Evolutionary conservation across 2,329 filamentous ascomycete genomes (phyloP).

Genomic region (Diplodia mutila): DNA sequence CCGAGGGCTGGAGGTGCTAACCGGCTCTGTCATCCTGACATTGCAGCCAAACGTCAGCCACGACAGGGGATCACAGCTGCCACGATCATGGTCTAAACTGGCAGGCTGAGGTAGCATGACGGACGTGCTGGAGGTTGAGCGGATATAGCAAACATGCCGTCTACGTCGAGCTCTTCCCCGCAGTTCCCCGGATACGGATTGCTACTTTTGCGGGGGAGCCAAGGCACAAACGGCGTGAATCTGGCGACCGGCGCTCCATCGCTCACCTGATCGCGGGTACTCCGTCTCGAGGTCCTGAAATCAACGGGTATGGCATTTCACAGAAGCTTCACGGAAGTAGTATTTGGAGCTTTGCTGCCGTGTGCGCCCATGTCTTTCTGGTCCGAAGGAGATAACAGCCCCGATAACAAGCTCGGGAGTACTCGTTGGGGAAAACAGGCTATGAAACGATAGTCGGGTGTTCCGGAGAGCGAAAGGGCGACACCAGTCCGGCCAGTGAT

Average conservation of each 20-base stretch:
- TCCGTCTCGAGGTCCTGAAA: not conserved
- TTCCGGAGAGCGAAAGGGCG: not conserved
- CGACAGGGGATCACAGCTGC: not conserved
- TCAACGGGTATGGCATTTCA: too few species aligned
- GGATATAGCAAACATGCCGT: too few species aligned
- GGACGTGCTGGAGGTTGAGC: not conserved
- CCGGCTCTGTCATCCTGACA: not conserved
- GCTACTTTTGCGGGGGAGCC: not conserved
- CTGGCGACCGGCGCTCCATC: not conserved
- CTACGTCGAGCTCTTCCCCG: not conserved
- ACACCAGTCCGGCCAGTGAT: not conserved
- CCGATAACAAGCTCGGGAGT: not conserved
- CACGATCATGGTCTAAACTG: too few species aligned
- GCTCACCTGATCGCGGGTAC: not conserved
- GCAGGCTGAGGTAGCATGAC: not conserved
- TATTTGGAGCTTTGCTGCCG: not conserved
- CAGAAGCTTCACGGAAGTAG: not conserved
- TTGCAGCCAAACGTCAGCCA: not conserved
- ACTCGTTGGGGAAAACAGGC: not conserved
- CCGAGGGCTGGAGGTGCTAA: not conserved
- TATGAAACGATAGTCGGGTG: not conserved
- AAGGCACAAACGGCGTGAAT: too few species aligned
- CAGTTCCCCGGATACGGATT: constrained; percentile 7
- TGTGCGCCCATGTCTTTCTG: not conserved
- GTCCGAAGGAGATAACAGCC: not conserved